Evolutionary conservation across 768 basidiomycete genomes (phyloP), one percentile per base, ranked within the genome.

Genomic region (Amyloporia xantha): DNA sequence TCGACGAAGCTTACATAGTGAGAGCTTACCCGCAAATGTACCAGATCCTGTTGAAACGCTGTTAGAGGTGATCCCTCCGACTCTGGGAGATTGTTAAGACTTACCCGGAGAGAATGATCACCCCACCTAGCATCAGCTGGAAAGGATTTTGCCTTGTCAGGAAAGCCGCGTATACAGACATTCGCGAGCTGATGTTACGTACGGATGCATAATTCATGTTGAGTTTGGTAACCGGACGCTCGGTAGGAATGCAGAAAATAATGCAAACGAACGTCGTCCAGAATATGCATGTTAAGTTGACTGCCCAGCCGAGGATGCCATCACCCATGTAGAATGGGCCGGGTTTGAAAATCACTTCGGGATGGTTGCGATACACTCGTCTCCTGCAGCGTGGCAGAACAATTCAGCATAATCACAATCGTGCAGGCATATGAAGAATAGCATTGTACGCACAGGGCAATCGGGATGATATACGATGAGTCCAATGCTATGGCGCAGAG

Each of bases 261-360:
- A 87, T 71, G 49, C 69, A 73, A 25, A 87, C 74, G 63, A 86
- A 86, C 9, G 77, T 56, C 25, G 82, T 83, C 84, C 84, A 86
- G 12, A 59, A 41, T 44, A 86, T 84, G 63, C 85, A 86, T 15
- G 69, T 71, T 24, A 72, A 53, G 56, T 90, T 88, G 49, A 74
- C 75, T 2, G 71, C 59, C 69, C 74, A 74, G 0, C 86, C 86
- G n/a, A 87, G 62, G 37, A 71, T 50, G 1, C 86, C 86, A 47
- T 76, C 67, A 24, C 88, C 84, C 79, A 91, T 81, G 68, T 84
- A 91, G 69, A 91, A 91, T 4, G 90, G 89, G 12, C 90, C 90
- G 4, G 90, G 90, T 51, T 77, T 81, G 73, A 92, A 92, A 58
- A 75, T 72, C 30, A 92, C 89, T 42, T 91, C 87, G 0, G 86